A percentile compares a stretch with the other conserved stretches of the same genome.
These are phyloP conservation scores for Cutaneotrichosporon sp. DNA, from an alignment of 1,284 basidiomycete species.

Conservation along the genomic window DNA sequence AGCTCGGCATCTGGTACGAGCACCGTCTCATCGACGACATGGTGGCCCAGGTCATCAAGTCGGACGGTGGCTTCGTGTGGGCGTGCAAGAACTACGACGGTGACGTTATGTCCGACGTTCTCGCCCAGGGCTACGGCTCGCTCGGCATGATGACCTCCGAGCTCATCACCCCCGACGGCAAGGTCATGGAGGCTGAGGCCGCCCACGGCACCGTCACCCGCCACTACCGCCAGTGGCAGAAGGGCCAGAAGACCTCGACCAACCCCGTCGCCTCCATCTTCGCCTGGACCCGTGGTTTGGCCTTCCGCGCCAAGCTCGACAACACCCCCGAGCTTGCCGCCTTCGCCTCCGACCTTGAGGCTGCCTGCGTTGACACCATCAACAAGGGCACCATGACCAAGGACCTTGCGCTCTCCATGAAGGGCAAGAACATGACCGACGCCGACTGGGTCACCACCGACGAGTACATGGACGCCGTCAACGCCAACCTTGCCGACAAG, in stretches of 20 bases:
- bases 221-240: slow-evolving; percentile 95
- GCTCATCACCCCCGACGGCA: slow-evolving; percentile 91
- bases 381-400: slow-evolving; percentile 89
- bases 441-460: slow-evolving; percentile 91
- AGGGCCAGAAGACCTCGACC: slow-evolving; percentile 91
- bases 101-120: slow-evolving; percentile 77
- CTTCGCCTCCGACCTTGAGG: slow-evolving; percentile 81
- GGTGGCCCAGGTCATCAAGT: slow-evolving; percentile 97
- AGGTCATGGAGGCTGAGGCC: slow-evolving; percentile 85
- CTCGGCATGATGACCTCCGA: slow-evolving; percentile 98
- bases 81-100: slow-evolving; percentile 97
- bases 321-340: slow-evolving; percentile 66
- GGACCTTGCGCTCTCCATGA: slow-evolving; percentile 91
- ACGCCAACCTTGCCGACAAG: slow-evolving; percentile 38
- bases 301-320: slow-evolving; percentile 92
- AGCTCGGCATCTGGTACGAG: slow-evolving; percentile 87
- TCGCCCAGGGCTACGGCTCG: slow-evolving; percentile 83
- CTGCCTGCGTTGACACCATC: slow-evolving; percentile 84
- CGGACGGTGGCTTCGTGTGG: slow-evolving; percentile 94
- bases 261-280: slow-evolving; percentile 99
- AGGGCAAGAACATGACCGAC: slow-evolving; percentile 84
- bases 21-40: slow-evolving; percentile 86
- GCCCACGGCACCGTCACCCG: slow-evolving; percentile 86
- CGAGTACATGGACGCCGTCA: slow-evolving; percentile 82
- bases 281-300: slow-evolving; percentile 92